Conservation (phyloP, 2,329 filamentous ascomycete species). For the Chaetomium sp. region DNA sequence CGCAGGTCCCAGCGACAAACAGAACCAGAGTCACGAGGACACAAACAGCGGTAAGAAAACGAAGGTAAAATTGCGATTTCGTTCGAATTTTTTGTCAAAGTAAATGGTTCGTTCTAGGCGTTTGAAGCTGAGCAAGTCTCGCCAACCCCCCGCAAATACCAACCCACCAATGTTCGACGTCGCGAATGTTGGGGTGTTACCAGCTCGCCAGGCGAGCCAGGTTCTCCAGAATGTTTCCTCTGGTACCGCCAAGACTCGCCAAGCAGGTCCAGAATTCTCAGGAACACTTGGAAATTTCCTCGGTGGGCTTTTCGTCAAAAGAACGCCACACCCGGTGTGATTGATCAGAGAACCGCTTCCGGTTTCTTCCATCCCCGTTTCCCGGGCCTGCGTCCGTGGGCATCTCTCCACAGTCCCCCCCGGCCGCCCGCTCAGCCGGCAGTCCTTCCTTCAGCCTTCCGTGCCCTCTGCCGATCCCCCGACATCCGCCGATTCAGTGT, state of each 20-base stretch:
- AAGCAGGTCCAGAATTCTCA: not conserved
- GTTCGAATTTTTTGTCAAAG: not conserved
- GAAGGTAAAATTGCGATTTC: not conserved
- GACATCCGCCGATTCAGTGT: constrained; percentile 23
- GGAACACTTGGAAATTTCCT: not conserved
- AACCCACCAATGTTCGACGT: not conserved
- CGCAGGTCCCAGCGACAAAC: not conserved
- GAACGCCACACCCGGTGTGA: not conserved
- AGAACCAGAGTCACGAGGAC: constrained; percentile 16
- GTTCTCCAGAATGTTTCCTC: no score
- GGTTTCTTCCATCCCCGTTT: constrained; percentile 16
- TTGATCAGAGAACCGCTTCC: constrained; percentile 3
- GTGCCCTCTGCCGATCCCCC: constrained; percentile 23
- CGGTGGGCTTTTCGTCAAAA: not conserved
- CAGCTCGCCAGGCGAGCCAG: no score
- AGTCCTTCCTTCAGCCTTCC: constrained; percentile 6
- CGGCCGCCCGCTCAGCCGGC: constrained; percentile 16
- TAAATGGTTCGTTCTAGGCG: not conserved
- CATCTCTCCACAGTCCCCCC: not conserved
- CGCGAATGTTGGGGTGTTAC: not conserved
- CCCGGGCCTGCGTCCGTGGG: constrained; percentile 6
- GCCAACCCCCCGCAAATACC: no score
- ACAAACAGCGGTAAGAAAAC: constrained; percentile 16
- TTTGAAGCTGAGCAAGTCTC: no score
- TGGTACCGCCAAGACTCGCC: not conserved